phyloP scores from a whole-genome alignment of 2,329 filamentous ascomycete species.

The Rasamsonia emersonii region DNA sequence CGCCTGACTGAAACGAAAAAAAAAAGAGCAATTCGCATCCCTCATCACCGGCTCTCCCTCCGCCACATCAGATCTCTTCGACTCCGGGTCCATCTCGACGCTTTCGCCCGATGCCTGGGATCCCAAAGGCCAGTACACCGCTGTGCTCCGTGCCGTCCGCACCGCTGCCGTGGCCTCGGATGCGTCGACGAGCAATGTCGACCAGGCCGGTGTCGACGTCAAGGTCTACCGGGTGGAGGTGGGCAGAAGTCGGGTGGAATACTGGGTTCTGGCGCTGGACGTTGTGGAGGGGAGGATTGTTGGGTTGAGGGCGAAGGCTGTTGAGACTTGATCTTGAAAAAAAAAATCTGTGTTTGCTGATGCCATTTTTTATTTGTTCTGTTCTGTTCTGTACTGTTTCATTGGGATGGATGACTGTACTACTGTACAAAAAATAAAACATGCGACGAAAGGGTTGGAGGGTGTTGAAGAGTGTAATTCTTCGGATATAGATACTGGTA shows the following conservation, averaged over 20 bases:
- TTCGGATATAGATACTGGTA: no score
- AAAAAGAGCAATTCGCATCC: constrained; percentile 64
- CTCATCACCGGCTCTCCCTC: constrained; percentile 41
- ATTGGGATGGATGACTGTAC: no score
- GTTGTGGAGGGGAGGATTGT: constrained; percentile 55
- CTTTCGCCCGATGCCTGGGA: constrained; percentile 66
- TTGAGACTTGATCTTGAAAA: constrained; percentile 52
- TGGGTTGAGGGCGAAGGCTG: constrained; percentile 66
- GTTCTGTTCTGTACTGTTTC: no score
- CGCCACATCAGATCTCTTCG: constrained; percentile 18
- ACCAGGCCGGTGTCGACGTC: constrained; percentile 46
- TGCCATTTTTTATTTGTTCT: no score
- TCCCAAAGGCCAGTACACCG: constrained; percentile 56
- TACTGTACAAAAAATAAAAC: no score
- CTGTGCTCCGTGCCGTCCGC: constrained; percentile 46
- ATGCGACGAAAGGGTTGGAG: no score
- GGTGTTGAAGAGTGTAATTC: no score
- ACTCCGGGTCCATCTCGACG: constrained; percentile 51
- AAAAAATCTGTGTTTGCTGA: constrained; percentile 1
- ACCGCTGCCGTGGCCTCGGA: constrained; percentile 17
- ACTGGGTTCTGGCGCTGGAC: constrained; percentile 66
- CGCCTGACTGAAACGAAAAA: no score
- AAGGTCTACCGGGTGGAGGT: constrained; percentile 64
- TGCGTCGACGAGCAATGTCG: constrained; percentile 34
- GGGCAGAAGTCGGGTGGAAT: constrained; percentile 60